Evolutionary conservation across 129 eudicot genomes (phyloP), one percentile per base, ranked within the genome.

Genomic region (Ambrosia artemisiifolia): DNA sequence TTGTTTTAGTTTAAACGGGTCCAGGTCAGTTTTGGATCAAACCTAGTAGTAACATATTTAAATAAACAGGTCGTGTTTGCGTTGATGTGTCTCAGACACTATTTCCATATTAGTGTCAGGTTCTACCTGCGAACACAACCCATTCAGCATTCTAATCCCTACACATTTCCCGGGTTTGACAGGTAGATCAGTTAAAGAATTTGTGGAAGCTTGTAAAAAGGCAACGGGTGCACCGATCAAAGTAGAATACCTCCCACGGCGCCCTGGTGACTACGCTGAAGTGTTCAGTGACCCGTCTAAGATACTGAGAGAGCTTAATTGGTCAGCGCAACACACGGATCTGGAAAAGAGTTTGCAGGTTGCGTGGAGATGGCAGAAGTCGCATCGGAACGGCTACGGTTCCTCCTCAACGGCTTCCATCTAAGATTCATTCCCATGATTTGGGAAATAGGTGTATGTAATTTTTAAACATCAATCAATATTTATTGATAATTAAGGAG

Each of bases 311-410:
- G 97, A 91, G 53, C 88, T 91, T 19, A 80, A 83, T 66, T 91
- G 97, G 97, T 72, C 79, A 6, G 96, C 97, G 0, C 72, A 63
- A 51, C 86, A 91, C 71, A 84, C 84, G 2, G 74, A 85, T 69
- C 97, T 91, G 12, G 83, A 86, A 72, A 85, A 86, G 54, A 91
- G 97, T 69, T 72, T 91, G 63, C 60, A 80, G 70, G 73, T 88
- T 4, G 95, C 97, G 1, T 91, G 97, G 95, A 85, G 86, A 82
- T 91, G 97, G 97, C 97, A 91, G 40, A 91, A 85, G 77, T 79
- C 85, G 5, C 95, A 91, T 65, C 63, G 48, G 14, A 77, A 82
- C 32, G 86, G 86, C 38, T 82, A 82, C 33, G 73, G 66, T 18
- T 63, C 72, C 13, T 63, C 72, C 12, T 56, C 84, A n/a, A 34